Evolutionary conservation across 2,329 filamentous ascomycete species (phyloP), one percentile per base, ranked within the genome.

Genomic region (Fusarium ambrosium): DNA sequence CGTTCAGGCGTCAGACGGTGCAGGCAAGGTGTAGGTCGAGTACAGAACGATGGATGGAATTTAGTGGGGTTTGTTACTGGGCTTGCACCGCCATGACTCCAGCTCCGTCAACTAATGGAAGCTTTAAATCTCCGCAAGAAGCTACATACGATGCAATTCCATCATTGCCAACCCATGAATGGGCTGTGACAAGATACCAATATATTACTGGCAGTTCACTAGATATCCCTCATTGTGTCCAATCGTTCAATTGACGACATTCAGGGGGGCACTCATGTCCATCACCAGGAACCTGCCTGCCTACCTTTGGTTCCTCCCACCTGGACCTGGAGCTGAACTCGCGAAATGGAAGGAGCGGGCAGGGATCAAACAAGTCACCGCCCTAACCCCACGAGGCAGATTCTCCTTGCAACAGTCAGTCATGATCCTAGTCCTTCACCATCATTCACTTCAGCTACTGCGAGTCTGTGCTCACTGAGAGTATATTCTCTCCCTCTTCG

Each of bases 351-450:
- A 62, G 60, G 45, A 51, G 60, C 32, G 29, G 58, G 13, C 24
- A 32, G 24, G 39, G 45, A 45, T 34, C 32, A 16, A 16, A 24
- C 58, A 45, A 61, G 22, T 48, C 62, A 51, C 62, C 43, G 22
- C 48, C 62, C 62, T 36, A 56, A 43, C 29, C n/a, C 62, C 62
- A 43, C 62, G 62, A 64, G 62, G 48, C 62, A 64, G 62, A 64
- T 64, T 64, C 62, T 32, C 51, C 34, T 41, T 64, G n/a, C 24
- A 22, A 64, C 29, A 32, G 29, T 32, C 41, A 63, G 39, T 45
- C 37, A 45, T 32, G 13, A 53, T 53, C 45, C 43, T 37, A 22
- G 61, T 51, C n/a, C 13, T 8, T 37, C 24, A 18, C 56, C 56
- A 24, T 39, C 36, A 27, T 29, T 45, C 27, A 43, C 37, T 32